These are phyloP conservation scores for Sanguinoderma infundibulare DNA, from an alignment of 1,284 basidiomycete species.

Conservation along the genomic window DNA sequence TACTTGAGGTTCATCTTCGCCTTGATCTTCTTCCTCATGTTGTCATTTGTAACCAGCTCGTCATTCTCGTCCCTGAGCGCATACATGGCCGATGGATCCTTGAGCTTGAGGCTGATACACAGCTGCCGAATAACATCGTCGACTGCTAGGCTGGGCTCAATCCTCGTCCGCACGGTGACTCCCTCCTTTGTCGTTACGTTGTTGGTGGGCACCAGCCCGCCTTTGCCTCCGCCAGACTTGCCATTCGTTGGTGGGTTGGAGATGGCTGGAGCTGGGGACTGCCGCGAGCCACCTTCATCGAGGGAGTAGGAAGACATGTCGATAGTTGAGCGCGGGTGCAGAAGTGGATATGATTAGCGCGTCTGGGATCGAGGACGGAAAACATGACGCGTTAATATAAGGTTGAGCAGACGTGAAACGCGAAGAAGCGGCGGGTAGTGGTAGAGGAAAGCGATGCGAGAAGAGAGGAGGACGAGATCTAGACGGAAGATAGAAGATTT, in stretches of 20 bases:
- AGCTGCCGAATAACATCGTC: conserved; percentile 82
- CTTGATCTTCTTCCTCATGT: conserved; percentile 82
- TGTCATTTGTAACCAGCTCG: conserved; percentile 91
- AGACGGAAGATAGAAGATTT: conserved; percentile 10
- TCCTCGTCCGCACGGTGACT: conserved; percentile 74
- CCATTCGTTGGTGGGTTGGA: conserved; percentile 32
- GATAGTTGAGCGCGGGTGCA: background rate
- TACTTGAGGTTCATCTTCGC: conserved; percentile 82
- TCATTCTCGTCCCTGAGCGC: conserved; percentile 89
- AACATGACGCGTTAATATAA: conserved; percentile 11
- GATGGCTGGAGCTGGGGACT: conserved; percentile 15
- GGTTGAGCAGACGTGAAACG: conserved; percentile 7
- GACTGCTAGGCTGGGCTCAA: conserved; percentile 79
- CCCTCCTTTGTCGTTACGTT: conserved; percentile 77
- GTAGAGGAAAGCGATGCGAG: conserved; percentile 7
- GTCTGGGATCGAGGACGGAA: background rate
- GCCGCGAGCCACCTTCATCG: conserved; percentile 22
- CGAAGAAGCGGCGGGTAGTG: background rate
- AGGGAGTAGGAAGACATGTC: conserved; percentile 17
- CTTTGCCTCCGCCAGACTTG: conserved; percentile 41
- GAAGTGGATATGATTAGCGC: conserved; percentile 6
- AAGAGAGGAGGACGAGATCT: conserved; percentile 3
- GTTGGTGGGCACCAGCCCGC: conserved; percentile 74
- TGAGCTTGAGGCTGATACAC: conserved; percentile 81
- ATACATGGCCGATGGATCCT: conserved; percentile 81